Percentiles rank a stretch among this genome's conserved stretches.
Evolutionary conservation across 2,329 filamentous ascomycete genomes (phyloP).

Genomic region (Aspergillus persii): DNA sequence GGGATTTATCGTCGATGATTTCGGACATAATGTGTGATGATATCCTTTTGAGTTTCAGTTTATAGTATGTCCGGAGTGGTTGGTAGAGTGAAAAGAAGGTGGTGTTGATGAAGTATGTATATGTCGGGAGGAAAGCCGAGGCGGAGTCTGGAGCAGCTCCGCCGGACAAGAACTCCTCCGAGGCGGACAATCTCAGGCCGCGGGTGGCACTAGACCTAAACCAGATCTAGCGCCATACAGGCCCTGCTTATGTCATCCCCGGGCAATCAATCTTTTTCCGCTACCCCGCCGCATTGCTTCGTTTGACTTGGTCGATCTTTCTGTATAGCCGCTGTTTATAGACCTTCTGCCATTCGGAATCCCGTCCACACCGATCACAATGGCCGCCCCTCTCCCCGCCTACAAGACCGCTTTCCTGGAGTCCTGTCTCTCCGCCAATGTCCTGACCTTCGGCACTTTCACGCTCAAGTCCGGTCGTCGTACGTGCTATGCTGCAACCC

Average conservation of each 20-base stretch:
- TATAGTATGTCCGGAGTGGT: background rate
- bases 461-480: slow-evolving; percentile 82
- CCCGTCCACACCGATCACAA: background rate
- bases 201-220: background rate
- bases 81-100: background rate
- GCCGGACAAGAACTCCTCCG: background rate
- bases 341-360: too few species aligned
- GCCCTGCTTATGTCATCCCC: background rate
- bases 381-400: slow-evolving; percentile 6
- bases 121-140: slow-evolving; percentile 1
- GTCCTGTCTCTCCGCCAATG: slow-evolving; percentile 21
- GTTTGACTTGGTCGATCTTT: background rate
- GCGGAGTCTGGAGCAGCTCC: background rate
- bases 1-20: slow-evolving; percentile 74
- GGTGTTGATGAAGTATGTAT: background rate
- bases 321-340: background rate
- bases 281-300: background rate
- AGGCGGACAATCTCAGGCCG: background rate
- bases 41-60: background rate
- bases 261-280: background rate
- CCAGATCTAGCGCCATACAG: background rate
- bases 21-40: slow-evolving; percentile 40
- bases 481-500: background rate
- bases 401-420: slow-evolving; percentile 19
- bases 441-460: slow-evolving; percentile 22